These are phyloP conservation scores for Anaeromyces robustus DNA, from an alignment of 192 early-diverging fungal species.

Conservation along the genomic window DNA sequence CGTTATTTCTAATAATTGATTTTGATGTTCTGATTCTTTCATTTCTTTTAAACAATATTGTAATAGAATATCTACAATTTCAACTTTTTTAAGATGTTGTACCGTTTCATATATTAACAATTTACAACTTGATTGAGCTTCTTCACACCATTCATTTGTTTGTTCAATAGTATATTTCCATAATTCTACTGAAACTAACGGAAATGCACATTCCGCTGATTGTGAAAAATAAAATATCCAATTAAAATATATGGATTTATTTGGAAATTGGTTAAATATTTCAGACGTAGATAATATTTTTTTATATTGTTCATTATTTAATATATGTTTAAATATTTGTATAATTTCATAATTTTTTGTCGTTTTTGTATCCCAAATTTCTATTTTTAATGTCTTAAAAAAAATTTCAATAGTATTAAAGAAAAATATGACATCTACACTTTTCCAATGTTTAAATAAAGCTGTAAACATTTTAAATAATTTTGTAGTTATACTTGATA, in stretches of 20 bases:
- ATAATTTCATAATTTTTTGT: background rate
- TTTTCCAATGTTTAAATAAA: too few relatives aligned
- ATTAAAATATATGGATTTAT: background rate
- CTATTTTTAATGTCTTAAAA: too few relatives aligned
- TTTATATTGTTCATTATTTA: background rate
- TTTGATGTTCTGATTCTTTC: background rate
- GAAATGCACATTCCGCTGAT: background rate
- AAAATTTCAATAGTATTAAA: too few relatives aligned
- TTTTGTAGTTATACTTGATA: background rate
- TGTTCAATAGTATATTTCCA: background rate
- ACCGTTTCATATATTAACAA: background rate
- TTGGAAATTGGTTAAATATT: background rate
- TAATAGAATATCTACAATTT: background rate
- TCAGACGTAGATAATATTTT: background rate
- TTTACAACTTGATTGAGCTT: background rate
- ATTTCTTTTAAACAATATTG: background rate
- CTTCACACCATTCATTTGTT: background rate
- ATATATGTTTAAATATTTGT: background rate
- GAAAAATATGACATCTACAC: too few relatives aligned
- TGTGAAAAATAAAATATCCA: background rate
- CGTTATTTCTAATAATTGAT: background rate
- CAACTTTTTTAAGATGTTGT: background rate
- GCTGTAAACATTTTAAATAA: too few relatives aligned
- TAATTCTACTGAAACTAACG: background rate
- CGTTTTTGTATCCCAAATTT: background rate